phyloP scores from a whole-genome alignment of 805 yeast species.

The Candida incommunis region DNA sequence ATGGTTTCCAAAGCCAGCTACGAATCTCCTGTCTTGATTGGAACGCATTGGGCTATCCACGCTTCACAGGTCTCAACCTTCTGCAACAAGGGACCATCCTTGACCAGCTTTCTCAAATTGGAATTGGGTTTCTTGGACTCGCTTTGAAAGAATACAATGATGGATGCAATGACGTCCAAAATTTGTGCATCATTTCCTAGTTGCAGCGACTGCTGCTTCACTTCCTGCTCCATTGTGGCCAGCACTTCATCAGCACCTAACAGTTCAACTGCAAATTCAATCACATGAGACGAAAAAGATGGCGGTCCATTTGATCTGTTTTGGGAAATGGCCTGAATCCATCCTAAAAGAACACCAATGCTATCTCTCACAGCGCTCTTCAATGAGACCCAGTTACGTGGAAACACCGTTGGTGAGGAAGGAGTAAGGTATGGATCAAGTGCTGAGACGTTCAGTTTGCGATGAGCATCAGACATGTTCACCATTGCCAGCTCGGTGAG shows the following conservation, averaged over 20 bases:
- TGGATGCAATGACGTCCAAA: slow-evolving; percentile 11
- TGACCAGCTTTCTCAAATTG: background rate
- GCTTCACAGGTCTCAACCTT: background rate
- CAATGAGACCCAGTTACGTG: slow-evolving; percentile 1
- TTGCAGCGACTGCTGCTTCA: slow-evolving; percentile 10
- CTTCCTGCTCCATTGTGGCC: slow-evolving; percentile 11
- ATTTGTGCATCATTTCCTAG: slow-evolving; percentile 10
- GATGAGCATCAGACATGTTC: background rate
- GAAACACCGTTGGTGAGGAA: background rate
- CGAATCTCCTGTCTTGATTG: background rate
- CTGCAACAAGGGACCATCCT: background rate
- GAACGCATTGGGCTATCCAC: background rate
- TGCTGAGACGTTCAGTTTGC: background rate
- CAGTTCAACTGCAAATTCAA: slow-evolving; percentile 10
- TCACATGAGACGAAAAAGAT: slow-evolving; percentile 6
- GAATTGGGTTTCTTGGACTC: background rate
- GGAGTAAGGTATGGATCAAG: background rate
- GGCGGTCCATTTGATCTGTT: slow-evolving; percentile 12
- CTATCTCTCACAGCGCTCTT: slow-evolving; percentile 11
- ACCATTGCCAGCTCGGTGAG: slow-evolving; percentile 6
- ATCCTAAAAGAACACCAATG: slow-evolving; percentile 9
- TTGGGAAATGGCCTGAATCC: slow-evolving; percentile 13
- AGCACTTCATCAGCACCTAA: slow-evolving; percentile 12
- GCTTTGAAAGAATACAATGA: slow-evolving; percentile 6
- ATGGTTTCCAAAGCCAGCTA: too few relatives aligned